Percentiles rank a stretch among this genome's conserved stretches.
These are phyloP conservation scores for Penicillium subrubescens DNA, from an alignment of 495 filamentous ascomycete species.

Conservation along the genomic window DNA sequence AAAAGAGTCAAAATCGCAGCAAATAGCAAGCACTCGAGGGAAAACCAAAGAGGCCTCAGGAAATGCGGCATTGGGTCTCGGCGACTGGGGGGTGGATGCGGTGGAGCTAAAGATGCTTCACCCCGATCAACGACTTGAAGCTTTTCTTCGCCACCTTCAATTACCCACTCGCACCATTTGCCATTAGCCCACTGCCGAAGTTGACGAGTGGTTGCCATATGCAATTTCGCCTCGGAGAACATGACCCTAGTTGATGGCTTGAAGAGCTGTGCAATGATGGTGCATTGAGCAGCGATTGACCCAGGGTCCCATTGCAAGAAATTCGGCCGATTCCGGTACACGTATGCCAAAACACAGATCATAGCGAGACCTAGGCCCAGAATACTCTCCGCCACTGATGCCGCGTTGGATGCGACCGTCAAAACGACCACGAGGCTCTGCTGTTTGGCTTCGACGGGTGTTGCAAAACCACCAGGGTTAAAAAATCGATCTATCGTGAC, in stretches of 20 bases:
- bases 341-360: background rate
- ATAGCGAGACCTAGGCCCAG: background rate
- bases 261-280: slow-evolving; percentile 17
- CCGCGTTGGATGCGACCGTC: slow-evolving; percentile 15
- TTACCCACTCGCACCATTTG: slow-evolving; percentile 22
- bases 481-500: slow-evolving; percentile 24
- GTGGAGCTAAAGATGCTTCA: background rate
- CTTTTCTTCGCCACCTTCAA: slow-evolving; percentile 2
- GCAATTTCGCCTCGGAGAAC: slow-evolving; percentile 7
- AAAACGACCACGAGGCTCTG: slow-evolving; percentile 6
- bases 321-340: slow-evolving; percentile 17
- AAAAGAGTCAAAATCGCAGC: slow-evolving; percentile 14
- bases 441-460: slow-evolving; percentile 6
- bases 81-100: background rate
- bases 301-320: slow-evolving; percentile 21
- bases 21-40: slow-evolving; percentile 23
- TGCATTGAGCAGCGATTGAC: slow-evolving; percentile 27
- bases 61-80: slow-evolving; percentile 29
- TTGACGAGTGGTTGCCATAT: slow-evolving; percentile 22
- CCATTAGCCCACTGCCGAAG: slow-evolving; percentile 23
- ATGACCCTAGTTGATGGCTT: slow-evolving; percentile 3
- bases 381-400: slow-evolving; percentile 18
- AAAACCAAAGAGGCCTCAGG: slow-evolving; percentile 24
- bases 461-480: slow-evolving; percentile 8
- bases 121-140: slow-evolving; percentile 14